Evolutionary conservation across 169 alveolate genomes (phyloP).

Genomic region (Plasmodium cynomolgi): DNA sequence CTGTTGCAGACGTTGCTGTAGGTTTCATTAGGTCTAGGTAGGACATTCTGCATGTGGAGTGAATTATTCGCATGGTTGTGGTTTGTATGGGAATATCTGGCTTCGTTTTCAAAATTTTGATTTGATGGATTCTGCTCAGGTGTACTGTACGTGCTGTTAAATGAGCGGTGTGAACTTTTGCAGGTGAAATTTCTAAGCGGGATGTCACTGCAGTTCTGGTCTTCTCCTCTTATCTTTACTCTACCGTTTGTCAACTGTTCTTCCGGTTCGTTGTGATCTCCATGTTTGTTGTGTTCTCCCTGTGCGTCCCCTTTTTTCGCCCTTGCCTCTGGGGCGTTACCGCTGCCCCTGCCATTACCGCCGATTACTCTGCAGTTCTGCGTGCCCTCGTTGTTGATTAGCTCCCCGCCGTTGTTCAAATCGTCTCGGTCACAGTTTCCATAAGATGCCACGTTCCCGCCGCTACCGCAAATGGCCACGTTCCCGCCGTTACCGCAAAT

Average conservation of each 20-base stretch:
- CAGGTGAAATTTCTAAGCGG: neutral
- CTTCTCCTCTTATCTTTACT: neutral
- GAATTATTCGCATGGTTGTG: neutral
- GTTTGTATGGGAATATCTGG: neutral
- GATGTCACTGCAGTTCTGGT: neutral
- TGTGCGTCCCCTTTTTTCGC: neutral
- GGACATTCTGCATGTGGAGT: neutral
- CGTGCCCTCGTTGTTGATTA: neutral
- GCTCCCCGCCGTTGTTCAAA: neutral
- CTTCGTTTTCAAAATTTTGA: constrained; percentile 4
- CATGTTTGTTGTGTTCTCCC: neutral
- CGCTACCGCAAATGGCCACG: too few relatives aligned
- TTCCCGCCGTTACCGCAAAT: too few relatives aligned
- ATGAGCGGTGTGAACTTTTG: neutral
- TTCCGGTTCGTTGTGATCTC: neutral
- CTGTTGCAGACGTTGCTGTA: neutral
- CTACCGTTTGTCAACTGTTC: neutral
- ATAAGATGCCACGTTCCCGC: neutral
- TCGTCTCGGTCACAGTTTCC: neutral
- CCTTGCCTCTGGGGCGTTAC: neutral
- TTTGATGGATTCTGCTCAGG: neutral
- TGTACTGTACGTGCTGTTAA: neutral
- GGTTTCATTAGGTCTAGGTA: neutral
- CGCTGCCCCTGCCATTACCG: neutral
- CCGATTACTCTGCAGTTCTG: neutral